These are phyloP conservation scores for Alnus glutinosa DNA, from an alignment of 306 rosid genomes.

Conservation along the genomic window DNA sequence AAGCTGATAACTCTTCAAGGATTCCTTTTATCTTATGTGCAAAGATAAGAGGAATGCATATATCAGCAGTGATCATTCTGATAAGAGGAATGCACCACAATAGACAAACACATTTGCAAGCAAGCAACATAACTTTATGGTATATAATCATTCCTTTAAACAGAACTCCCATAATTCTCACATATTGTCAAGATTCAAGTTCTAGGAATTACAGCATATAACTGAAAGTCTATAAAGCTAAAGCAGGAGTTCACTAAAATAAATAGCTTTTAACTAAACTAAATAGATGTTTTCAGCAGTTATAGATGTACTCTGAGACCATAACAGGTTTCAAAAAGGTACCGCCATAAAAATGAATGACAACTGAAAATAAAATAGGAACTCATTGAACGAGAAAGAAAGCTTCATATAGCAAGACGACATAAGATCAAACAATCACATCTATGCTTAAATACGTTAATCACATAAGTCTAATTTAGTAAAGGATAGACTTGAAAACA, in stretches of 20 bases:
- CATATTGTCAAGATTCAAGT: neutral
- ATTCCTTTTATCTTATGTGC: no score
- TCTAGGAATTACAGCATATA: neutral
- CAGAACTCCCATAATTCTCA: neutral
- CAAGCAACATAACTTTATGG: neutral
- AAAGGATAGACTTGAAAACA: neutral
- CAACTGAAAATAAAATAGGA: conserved; percentile 6
- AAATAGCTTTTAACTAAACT: neutral
- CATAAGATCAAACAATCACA: conserved; percentile 5
- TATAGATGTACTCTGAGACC: neutral
- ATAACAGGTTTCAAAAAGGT: conserved; percentile 13
- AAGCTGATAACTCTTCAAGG: neutral
- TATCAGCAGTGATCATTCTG: no score
- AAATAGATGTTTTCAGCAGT: neutral
- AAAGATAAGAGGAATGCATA: no score
- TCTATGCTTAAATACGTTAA: conserved; percentile 1
- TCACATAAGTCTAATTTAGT: neutral
- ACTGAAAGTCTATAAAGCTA: neutral
- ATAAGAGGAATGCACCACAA: no score
- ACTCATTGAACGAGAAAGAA: neutral
- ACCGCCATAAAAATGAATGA: conserved; percentile 17
- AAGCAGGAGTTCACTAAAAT: neutral
- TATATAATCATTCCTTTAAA: neutral
- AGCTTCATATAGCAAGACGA: conserved; percentile 19
- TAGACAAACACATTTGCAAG: neutral